Base-by-base conservation (phyloP, 2,329 filamentous ascomycete genomes). In the Fusarium citri region DNA sequence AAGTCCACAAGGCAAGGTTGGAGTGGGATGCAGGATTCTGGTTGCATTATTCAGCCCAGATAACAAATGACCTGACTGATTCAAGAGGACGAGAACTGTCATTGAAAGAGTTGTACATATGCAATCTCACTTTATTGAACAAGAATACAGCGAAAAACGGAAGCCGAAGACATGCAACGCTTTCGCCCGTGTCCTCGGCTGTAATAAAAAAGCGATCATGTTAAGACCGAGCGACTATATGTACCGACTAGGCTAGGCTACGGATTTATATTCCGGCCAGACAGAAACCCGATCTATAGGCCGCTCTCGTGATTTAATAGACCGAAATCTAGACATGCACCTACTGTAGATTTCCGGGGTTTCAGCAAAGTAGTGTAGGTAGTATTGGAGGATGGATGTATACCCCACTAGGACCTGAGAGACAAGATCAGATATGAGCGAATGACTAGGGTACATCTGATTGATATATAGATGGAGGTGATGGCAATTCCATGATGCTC, bases 1-100 rank as follows among this genome's bases (percentile, higher is more conserved):
- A 68, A 74, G 54, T 73, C 60, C 64, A 61, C 34, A 50, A 45
- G 28, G 55, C 34, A 50, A 45, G 28, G 55, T 55, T 59, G 69
- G 8, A 74, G 60, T 28, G 46, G 46, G 30, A 42, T 42, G 23
- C 34, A 25, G 28, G 18, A 43, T 43, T 23, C 23, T n/a, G 15
- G 14, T 23, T 53, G 49, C 41, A 53, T 53, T 53, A 50, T 49
- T 50, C 54, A 60, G 69, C 66, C 50, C 48, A 65, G 23, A 55
- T 25, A 22, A n/a, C 30, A 18, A 49, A 23, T 48, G 18, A 49
- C n/a, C 23, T 20, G 8, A 51, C 23, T 14, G 18, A 31, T 26
- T 51, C 18, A 6, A 12, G 34, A 42, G 3, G 23, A 22, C 12
- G 20, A 9, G 23, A 18, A 15, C 12, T 53, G 9, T n/a, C 20